phyloP scores from a whole-genome alignment of 768 basidiomycete genomes.

The Tricholoma sp. region DNA sequence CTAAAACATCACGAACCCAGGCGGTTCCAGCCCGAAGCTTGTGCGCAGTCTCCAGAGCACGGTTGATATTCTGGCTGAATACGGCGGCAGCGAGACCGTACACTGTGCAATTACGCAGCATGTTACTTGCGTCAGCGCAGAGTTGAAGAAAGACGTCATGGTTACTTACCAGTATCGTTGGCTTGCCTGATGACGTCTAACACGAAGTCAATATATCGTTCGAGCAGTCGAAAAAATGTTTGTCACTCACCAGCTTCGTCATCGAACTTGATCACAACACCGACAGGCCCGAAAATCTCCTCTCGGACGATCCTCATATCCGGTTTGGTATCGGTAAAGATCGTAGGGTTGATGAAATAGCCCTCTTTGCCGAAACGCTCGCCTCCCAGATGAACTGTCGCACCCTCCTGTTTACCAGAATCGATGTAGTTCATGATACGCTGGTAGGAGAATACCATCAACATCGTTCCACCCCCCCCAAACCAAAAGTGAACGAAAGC shows the following conservation, averaged over 20 bases:
- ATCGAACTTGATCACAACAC: conserved; percentile 5
- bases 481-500: not conserved
- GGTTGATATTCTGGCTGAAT: conserved; percentile 74
- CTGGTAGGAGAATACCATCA: conserved; percentile 24
- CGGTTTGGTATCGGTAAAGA: conserved; percentile 60
- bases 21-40: conserved; percentile 76
- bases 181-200: conserved; percentile 62
- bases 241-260: not conserved
- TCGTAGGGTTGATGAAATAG: conserved; percentile 71
- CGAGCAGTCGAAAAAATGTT: not conserved
- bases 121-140: not conserved
- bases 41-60: conserved; percentile 69
- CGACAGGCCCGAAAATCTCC: conserved; percentile 51
- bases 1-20: conserved; percentile 44
- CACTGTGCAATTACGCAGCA: conserved; percentile 11
- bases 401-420: conserved; percentile 67
- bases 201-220: not conserved
- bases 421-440: conserved; percentile 77
- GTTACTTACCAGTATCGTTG: conserved; percentile 59
- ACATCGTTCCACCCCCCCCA: too few relatives aligned
- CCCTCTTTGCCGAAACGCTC: conserved; percentile 42
- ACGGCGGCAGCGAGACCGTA: conserved; percentile 89
- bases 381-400: conserved; percentile 61
- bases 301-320: conserved; percentile 74
- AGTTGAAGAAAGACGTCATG: not conserved